Base-by-base conservation (phyloP, 169 alveolate genomes). In the Plasmodium gallinaceum region DNA sequence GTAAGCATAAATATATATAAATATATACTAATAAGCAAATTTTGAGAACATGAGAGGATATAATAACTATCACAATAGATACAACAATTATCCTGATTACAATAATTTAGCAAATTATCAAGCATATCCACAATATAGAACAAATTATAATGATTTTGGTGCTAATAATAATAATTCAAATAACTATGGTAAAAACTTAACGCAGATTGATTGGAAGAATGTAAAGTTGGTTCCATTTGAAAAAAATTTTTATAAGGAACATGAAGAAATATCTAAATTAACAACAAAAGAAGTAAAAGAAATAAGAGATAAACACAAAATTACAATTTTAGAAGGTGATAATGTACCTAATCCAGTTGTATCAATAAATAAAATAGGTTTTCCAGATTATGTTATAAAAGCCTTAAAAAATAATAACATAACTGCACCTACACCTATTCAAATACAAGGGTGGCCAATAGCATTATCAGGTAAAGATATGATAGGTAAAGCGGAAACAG, bases 401-500 rank as follows among this genome's bases (percentile, higher is more conserved):
- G 95, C 97, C 57, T 91, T 97, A 74, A 73, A 86, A 45, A 87
- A 95, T 43, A 96, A 96, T 2, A 97, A 97, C 51, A 98, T 97
- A 93, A 88, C 85, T 42, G 87, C 92, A 45, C 99, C 99, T 4
- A 97, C 99, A 22, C 97, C 99, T 8, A 98, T 98, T 39, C 98
- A 98, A 92, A 95, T 97, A 64, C 98, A 97, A 88, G 97, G 99
- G 37, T 98, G 99, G 99, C 99, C 99, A 10, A 92, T 97, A 14
- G 98, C 98, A 42, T 90, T 97, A 48, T 93, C 98, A 22, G 99
- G 99, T 20, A 93, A 97, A 39, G 99, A 99, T 92, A 93, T 98
- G 94, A 97, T 99, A 14, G 99, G 99, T 24, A 98, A 98, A 42
- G 99, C 99, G 9, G 98, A 98, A 86, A 99, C 99, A 2, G 99